phyloP scores from a whole-genome alignment of 2,329 filamentous ascomycete genomes.

The Rhynchosporium secalis region DNA sequence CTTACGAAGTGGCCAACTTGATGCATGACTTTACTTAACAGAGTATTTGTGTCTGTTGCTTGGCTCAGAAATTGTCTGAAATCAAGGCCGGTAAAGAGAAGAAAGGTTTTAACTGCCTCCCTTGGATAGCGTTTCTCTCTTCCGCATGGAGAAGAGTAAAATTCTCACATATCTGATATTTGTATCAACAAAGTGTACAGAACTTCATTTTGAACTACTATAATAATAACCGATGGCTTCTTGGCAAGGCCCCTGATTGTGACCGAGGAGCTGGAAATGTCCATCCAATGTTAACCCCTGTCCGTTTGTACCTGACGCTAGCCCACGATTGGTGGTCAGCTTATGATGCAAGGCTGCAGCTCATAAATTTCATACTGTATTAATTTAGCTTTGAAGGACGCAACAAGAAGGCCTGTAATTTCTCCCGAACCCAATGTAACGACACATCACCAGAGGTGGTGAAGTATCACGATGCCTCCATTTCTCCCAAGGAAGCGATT shows the following conservation, averaged over 20 bases:
- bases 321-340: constrained; percentile 19
- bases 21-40: too few species aligned
- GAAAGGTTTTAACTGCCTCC: too few species aligned
- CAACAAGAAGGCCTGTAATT: neutral
- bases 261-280: neutral
- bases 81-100: too few species aligned
- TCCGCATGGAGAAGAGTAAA: too few species aligned
- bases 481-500: constrained; percentile 66
- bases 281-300: constrained; percentile 16
- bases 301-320: constrained; percentile 25
- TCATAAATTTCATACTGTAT: neutral
- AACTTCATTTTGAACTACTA: too few species aligned
- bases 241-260: neutral
- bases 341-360: constrained; percentile 22
- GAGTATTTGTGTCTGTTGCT: too few species aligned
- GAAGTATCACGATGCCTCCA: constrained; percentile 59
- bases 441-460: neutral
- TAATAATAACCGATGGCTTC: too few species aligned
- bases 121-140: too few species aligned
- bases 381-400: neutral
- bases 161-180: too few species aligned
- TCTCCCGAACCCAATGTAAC: neutral
- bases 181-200: too few species aligned
- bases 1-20: too few species aligned
- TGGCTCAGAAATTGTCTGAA: too few species aligned